Conservation (phyloP, 2,329 filamentous ascomycete genomes). For the Trichoderma simmonsii region DNA sequence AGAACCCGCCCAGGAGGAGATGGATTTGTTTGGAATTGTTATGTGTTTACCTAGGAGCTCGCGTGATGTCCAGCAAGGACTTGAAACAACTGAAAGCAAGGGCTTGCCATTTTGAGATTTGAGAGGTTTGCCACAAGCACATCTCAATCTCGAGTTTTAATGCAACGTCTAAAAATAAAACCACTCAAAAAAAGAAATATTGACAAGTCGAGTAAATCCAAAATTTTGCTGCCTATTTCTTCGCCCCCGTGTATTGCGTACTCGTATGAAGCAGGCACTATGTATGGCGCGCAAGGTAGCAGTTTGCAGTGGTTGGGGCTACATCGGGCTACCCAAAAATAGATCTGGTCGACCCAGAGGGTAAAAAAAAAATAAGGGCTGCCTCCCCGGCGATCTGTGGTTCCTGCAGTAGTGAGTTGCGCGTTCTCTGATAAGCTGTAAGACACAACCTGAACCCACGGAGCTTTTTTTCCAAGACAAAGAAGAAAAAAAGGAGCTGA, state of each 20-base stretch:
- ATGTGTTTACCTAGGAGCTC: not conserved
- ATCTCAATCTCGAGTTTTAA: not conserved
- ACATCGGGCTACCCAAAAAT: conserved; percentile 9
- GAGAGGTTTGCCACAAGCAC: not conserved
- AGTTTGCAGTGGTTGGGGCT: not conserved
- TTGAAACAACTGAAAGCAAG: not conserved
- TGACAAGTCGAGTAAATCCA: not conserved
- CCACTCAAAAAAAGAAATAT: not conserved
- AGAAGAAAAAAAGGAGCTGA: not conserved
- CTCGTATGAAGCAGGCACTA: not conserved
- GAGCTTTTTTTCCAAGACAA: not conserved
- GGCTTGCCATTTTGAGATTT: not conserved
- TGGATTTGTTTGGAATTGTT: not conserved
- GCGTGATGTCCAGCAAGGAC: not conserved
- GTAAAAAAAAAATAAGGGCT: not conserved
- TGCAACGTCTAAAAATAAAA: not conserved
- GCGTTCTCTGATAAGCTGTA: not conserved
- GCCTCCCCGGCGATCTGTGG: conserved; percentile 10
- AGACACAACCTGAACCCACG: not conserved
- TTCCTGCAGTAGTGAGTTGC: conserved; percentile 2
- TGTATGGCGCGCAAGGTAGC: not conserved
- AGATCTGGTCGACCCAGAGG: not conserved
- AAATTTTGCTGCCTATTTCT: not conserved
- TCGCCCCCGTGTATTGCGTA: not conserved
- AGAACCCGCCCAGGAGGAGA: not conserved